Evolutionary conservation across 2,329 filamentous ascomycete species (phyloP).

Genomic region (Phaeophleospora eucalypticola): DNA sequence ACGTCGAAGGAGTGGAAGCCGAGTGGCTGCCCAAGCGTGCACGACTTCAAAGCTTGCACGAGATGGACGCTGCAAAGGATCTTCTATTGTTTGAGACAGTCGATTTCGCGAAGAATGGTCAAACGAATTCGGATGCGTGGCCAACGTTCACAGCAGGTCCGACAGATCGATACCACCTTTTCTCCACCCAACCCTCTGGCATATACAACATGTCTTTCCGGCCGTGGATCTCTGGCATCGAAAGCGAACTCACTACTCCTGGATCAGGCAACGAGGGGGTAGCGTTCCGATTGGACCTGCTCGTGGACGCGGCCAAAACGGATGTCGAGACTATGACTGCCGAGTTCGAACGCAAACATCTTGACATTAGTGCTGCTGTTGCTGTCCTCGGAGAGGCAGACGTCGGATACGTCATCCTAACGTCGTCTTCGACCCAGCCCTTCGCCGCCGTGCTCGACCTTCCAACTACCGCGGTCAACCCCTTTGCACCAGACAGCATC

Average conservation of each 20-base stretch:
- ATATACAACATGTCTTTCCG: slow-evolving; percentile 54
- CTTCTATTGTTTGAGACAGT: slow-evolving; percentile 42
- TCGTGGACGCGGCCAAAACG: slow-evolving; percentile 51
- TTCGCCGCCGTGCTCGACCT: slow-evolving; percentile 47
- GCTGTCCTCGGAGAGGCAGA: slow-evolving; percentile 52
- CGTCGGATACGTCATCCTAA: slow-evolving; percentile 56
- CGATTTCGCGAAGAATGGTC: slow-evolving; percentile 25
- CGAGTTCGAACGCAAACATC: slow-evolving; percentile 26
- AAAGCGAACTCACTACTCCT: slow-evolving; percentile 49
- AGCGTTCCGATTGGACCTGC: slow-evolving; percentile 53
- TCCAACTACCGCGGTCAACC: slow-evolving; percentile 58
- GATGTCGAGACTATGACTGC: slow-evolving; percentile 42
- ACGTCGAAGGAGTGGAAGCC: slow-evolving; percentile 58
- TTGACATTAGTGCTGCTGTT: slow-evolving; percentile 41
- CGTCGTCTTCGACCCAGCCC: slow-evolving; percentile 33
- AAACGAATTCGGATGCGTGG: slow-evolving; percentile 33
- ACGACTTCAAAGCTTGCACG: slow-evolving; percentile 23
- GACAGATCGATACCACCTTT: slow-evolving; percentile 55
- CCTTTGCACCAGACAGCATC: slow-evolving; percentile 22
- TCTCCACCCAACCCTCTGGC: slow-evolving; percentile 52
- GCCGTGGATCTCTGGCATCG: slow-evolving; percentile 54
- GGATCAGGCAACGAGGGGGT: slow-evolving; percentile 44
- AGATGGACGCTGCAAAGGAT: slow-evolving; percentile 25
- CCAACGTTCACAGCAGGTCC: slow-evolving; percentile 56
- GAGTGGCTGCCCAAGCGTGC: slow-evolving; percentile 55